These are phyloP conservation scores for Tilletia walkeri DNA, from an alignment of 1,284 basidiomycete genomes.

Conservation along the genomic window DNA sequence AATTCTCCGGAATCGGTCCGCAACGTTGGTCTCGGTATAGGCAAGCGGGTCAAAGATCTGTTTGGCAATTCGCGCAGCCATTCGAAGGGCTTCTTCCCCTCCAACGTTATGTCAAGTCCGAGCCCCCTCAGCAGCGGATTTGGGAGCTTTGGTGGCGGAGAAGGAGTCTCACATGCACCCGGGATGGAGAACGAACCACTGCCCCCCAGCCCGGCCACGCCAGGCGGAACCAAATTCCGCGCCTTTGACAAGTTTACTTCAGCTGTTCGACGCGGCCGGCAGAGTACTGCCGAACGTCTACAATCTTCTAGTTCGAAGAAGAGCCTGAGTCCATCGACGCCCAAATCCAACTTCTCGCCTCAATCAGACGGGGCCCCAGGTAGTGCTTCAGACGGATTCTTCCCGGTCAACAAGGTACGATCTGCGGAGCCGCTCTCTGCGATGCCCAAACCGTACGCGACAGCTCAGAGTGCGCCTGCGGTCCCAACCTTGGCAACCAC, in stretches of 20 bases:
- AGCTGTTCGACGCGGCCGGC: not conserved
- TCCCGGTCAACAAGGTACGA: constrained; percentile 3
- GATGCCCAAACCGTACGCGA: not conserved
- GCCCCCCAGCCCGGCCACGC: not conserved
- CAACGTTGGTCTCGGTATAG: not conserved
- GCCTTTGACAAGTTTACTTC: constrained; percentile 7
- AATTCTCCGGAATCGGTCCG: no score
- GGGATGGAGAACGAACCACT: not conserved
- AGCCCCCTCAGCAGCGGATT: not conserved
- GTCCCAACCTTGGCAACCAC: not conserved
- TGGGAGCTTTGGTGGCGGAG: not conserved
- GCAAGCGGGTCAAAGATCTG: constrained; percentile 6
- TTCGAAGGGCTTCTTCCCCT: not conserved
- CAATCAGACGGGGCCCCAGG: not conserved
- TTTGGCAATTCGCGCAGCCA: not conserved
- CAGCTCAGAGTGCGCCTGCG: not conserved
- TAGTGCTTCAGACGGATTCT: not conserved
- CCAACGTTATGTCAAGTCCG: not conserved
- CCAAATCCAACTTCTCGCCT: no score
- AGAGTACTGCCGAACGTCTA: not conserved
- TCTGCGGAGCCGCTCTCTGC: constrained; percentile 7
- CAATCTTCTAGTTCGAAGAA: not conserved
- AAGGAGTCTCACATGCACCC: not conserved
- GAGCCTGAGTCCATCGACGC: not conserved
- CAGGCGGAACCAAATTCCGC: not conserved